Percentiles rank a stretch among this genome's conserved stretches.
Conservation (phyloP, 2,329 filamentous ascomycete species). For the Talaromyces funiculosus region DNA sequence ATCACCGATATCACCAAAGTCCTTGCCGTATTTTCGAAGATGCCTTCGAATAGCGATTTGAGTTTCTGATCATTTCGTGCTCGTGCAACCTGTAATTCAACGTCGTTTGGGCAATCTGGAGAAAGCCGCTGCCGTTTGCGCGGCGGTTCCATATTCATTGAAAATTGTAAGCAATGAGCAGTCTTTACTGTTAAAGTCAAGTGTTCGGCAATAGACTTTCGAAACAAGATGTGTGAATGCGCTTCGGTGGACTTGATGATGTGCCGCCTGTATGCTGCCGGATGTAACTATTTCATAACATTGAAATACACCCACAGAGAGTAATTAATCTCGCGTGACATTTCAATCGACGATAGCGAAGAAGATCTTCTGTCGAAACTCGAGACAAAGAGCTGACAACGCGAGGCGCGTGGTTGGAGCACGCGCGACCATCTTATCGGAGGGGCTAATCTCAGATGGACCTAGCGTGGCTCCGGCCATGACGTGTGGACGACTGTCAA, state of each 20-base stretch:
- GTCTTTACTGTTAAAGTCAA: not conserved
- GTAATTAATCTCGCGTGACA: not conserved
- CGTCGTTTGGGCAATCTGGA: conserved; percentile 30
- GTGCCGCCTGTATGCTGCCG: not conserved
- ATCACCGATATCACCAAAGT: conserved; percentile 79
- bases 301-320: not conserved
- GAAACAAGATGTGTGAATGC: not conserved
- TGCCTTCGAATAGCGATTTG: conserved; percentile 78
- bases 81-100: conserved; percentile 57
- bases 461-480: not conserved
- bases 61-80: conserved; percentile 64
- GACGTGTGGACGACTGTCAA: conserved; percentile 2
- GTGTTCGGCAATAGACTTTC: not conserved
- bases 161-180: not conserved
- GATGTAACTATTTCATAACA: not conserved
- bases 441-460: not conserved
- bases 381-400: not conserved
- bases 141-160: conserved; percentile 28
- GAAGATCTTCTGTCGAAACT: not conserved
- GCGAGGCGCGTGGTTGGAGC: conserved; percentile 10
- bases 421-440: conserved; percentile 1
- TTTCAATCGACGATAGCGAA: not conserved
- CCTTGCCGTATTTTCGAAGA: conserved; percentile 78
- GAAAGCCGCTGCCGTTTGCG: conserved; percentile 57
- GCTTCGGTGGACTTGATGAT: not conserved